Evolutionary conservation across 1,139 yeast genomes (phyloP).

Genomic region (Nadsonia starkeyi-henricii): DNA sequence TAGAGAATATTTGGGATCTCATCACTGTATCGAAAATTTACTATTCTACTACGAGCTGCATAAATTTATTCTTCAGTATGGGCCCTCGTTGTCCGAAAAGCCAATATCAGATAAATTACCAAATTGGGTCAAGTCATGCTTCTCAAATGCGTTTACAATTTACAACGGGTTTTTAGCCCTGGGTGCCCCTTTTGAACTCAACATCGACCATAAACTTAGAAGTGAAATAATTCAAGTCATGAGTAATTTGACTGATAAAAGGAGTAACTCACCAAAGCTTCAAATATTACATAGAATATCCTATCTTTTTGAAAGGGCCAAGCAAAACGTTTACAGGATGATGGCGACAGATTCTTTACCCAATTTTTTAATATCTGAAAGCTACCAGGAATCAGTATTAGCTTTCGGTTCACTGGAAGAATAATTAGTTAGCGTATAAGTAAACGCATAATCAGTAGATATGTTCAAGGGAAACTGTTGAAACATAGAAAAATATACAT

Average conservation of each 20-base stretch:
- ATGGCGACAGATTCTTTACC: conserved; percentile 68
- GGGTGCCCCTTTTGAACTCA: conserved; percentile 59
- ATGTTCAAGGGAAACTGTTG: no score
- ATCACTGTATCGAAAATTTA: conserved; percentile 62
- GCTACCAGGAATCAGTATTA: conserved; percentile 14
- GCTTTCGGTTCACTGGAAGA: not conserved
- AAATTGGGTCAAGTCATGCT: conserved; percentile 6
- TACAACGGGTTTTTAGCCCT: conserved; percentile 54
- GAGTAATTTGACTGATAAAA: not conserved
- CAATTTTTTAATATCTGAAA: conserved; percentile 40
- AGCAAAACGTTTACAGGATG: conserved; percentile 36
- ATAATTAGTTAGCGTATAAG: not conserved
- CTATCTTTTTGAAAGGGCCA: conserved; percentile 32
- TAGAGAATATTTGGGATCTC: conserved; percentile 45
- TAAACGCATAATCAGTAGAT: no score
- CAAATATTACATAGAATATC: conserved; percentile 22
- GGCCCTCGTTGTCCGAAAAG: conserved; percentile 11
- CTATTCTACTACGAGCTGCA: conserved; percentile 52
- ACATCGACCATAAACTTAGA: conserved; percentile 49
- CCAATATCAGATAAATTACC: conserved; percentile 24
- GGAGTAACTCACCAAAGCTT: not conserved
- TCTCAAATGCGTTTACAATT: conserved; percentile 43
- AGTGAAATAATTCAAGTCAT: conserved; percentile 28
- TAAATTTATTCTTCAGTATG: conserved; percentile 29
- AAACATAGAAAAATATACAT: no score